These are phyloP conservation scores for Trichoderma aggressivum DNA, from an alignment of 2,329 filamentous ascomycete genomes.

Conservation along the genomic window DNA sequence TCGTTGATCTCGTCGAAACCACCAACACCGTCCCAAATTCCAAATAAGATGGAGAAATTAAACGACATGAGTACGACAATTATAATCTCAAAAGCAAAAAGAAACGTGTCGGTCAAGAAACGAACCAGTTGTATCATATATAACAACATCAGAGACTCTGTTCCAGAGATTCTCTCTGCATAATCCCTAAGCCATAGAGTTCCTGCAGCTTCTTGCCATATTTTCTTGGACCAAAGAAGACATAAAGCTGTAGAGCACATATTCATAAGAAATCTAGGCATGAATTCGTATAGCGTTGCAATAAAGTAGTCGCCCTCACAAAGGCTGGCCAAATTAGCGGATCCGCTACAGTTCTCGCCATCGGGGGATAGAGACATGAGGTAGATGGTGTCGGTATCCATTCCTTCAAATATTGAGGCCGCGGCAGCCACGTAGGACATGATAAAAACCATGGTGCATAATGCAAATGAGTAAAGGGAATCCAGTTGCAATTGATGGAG, in stretches of 20 bases:
- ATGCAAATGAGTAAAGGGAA: background rate
- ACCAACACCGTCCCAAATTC: no score
- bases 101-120: background rate
- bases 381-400: background rate
- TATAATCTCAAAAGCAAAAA: background rate
- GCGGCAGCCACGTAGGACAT: background rate
- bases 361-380: background rate
- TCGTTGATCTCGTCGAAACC: background rate
- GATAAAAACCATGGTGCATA: background rate
- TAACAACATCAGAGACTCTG: background rate
- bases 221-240: background rate
- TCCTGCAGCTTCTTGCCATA: background rate
- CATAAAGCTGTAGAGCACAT: background rate
- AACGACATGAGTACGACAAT: background rate
- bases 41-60: no score
- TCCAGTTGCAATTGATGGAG: background rate
- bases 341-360: background rate
- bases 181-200: background rate
- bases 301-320: background rate
- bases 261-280: background rate
- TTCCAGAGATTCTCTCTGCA: background rate
- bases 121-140: background rate
- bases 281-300: background rate
- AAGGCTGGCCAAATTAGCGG: background rate
- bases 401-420: background rate